Evolutionary conservation across 2,329 filamentous ascomycete genomes (phyloP).

Genomic region (Colletotrichum lini): DNA sequence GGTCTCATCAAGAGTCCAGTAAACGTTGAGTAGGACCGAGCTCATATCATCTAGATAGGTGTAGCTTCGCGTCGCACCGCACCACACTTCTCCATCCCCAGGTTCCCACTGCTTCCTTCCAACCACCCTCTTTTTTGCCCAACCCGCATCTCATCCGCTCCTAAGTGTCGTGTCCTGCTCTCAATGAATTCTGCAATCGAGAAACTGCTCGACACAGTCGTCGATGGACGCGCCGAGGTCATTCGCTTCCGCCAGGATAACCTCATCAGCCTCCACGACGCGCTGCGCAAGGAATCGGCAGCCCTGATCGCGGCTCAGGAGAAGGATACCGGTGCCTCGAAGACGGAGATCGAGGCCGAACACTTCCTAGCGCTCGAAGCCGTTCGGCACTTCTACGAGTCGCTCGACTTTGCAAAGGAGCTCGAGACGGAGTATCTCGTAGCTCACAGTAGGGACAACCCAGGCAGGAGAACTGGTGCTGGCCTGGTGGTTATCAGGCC

Average conservation of each 20-base stretch:
- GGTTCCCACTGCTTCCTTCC: neutral
- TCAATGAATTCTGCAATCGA: conserved; percentile 32
- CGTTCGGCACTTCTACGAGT: conserved; percentile 56
- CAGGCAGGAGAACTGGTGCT: conserved; percentile 28
- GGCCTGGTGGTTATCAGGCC: conserved; percentile 48
- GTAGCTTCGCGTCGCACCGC: conserved; percentile 13
- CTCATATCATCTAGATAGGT: conserved; percentile 13
- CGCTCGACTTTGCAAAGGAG: conserved; percentile 51
- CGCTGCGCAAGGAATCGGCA: conserved; percentile 52
- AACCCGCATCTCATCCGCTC: neutral
- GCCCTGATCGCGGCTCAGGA: conserved; percentile 57
- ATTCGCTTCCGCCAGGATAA: conserved; percentile 62
- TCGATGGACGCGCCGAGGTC: conserved; percentile 61
- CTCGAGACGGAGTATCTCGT: conserved; percentile 46
- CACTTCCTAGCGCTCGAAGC: conserved; percentile 56
- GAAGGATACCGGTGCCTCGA: conserved; percentile 51
- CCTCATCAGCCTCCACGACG: conserved; percentile 58
- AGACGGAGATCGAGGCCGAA: conserved; percentile 53
- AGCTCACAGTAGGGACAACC: conserved; percentile 37
- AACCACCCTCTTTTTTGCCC: neutral
- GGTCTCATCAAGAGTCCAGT: neutral
- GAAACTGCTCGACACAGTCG: conserved; percentile 56
- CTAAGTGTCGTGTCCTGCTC: neutral
- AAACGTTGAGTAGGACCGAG: neutral
- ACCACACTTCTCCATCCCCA: neutral